Evolutionary conservation across 768 basidiomycete species (phyloP).

Genomic region (Tremella fuciformis): DNA sequence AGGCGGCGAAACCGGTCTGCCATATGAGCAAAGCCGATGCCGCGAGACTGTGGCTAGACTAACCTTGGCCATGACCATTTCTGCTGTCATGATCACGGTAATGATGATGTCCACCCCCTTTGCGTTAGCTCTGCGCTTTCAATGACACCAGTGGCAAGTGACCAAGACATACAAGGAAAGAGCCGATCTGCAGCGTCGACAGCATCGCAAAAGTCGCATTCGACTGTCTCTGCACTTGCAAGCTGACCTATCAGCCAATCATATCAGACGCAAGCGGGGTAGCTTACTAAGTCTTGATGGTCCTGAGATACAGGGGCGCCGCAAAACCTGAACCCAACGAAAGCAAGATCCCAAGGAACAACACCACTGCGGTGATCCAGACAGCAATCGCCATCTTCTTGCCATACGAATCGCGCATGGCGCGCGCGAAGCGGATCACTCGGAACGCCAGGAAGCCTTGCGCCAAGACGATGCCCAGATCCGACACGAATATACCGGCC

Average conservation of each 20-base stretch:
- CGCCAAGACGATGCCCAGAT: conserved; percentile 4
- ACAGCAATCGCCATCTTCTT: not conserved
- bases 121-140: not conserved
- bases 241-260: not conserved
- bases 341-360: not conserved
- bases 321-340: not conserved
- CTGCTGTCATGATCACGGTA: not conserved
- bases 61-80: not conserved
- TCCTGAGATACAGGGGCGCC: conserved; percentile 4
- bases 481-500: not conserved
- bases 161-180: not conserved
- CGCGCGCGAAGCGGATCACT: conserved; percentile 8
- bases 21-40: conserved; percentile 5
- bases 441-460: conserved; percentile 12
- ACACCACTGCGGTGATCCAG: not conserved
- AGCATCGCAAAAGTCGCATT: not conserved
- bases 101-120: conserved; percentile 3
- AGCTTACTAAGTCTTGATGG: conserved; percentile 9
- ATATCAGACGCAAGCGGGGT: not conserved
- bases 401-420: conserved; percentile 8
- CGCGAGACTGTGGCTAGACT: not conserved
- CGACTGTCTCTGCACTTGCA: not conserved
- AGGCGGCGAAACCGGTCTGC: conserved; percentile 19
- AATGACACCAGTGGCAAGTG: not conserved
- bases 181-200: not conserved